Conservation (phyloP, 2,329 filamentous ascomycete species). For the Ophiostoma perfectum region DNA sequence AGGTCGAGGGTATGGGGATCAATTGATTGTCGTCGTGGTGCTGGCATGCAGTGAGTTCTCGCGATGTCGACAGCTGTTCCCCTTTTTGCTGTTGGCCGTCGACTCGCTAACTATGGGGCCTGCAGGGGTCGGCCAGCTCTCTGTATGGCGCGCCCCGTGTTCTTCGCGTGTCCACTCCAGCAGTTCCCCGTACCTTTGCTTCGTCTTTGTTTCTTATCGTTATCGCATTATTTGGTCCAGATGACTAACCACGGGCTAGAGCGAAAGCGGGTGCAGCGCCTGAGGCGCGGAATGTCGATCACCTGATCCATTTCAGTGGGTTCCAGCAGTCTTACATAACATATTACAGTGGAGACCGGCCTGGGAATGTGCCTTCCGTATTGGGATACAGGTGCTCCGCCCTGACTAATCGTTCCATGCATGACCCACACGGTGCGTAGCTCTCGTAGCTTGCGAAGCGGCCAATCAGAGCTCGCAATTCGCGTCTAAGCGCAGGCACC, state of each 20-base stretch:
- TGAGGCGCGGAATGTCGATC: no score
- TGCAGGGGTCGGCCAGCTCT: conserved; percentile 1
- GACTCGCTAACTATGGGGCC: background rate
- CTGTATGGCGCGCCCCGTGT: background rate
- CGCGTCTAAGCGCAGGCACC: conserved; percentile 18
- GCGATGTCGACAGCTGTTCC: conserved; percentile 20
- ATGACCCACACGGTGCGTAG: background rate
- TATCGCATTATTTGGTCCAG: background rate
- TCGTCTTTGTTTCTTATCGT: background rate
- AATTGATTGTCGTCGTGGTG: background rate
- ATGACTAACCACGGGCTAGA: background rate
- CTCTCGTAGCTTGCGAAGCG: background rate
- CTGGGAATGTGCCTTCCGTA: background rate
- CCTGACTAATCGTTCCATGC: background rate
- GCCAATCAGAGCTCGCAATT: conserved; percentile 17
- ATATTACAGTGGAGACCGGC: no score
- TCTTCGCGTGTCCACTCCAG: background rate
- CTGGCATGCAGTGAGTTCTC: background rate
- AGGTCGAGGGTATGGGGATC: background rate
- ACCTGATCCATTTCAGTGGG: background rate
- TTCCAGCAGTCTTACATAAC: background rate
- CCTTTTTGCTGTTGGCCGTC: conserved; percentile 15
- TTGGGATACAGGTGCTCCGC: background rate
- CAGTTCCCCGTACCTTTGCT: background rate
- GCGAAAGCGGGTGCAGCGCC: no score